Evolutionary conservation across 2,329 filamentous ascomycete genomes (phyloP), one percentile per base, ranked within the genome.

Genomic region (Trichoderma atrobrunneum): DNA sequence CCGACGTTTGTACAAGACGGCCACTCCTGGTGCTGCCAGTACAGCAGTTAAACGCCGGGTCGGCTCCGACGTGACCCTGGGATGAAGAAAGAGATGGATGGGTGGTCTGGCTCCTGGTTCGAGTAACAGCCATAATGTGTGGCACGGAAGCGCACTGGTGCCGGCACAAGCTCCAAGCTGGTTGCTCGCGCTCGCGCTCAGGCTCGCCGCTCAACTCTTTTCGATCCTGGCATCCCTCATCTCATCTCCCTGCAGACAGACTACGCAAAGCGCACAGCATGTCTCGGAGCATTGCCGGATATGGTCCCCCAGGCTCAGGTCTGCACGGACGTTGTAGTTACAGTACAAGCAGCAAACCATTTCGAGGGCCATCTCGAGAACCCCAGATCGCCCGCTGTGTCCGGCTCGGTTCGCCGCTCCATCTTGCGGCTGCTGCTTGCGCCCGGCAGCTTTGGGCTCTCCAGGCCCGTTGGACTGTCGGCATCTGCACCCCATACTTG

Each of bases 341-440:
- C 36, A 30, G 61, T 32, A 21, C n/a, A 51, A 36, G 30, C 28
- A 57, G 51, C 32, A 34, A 34, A 66, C 30, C 43, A 54, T 60
- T 21, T 32, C 21, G 28, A 56, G 63, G 48, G 30, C 30, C 43
- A 48, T 34, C 43, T 28, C 39, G 36, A 69, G 18, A 61, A 10
- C 18, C 66, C 39, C 36, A 54, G 57, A 60, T 62, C 57, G 28
- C 66, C 66, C 66, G 57, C 57, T 70, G 66, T 62, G 34, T 70
- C 66, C 66, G 66, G 66, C 66, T 62, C 66, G 57, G 66, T 70
- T 70, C 57, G 66, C 66, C 34, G 66, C 66, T 70, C 28, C 26
- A 61, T 61, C 66, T 61, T 59, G 39, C 60, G 66, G 66, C 66
- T 62, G 39, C 21, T 70, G 28, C 36, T 62, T 70, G 66, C 66